phyloP scores from a whole-genome alignment of 1,284 basidiomycete species.

The Phenoliferia sp. region DNA sequence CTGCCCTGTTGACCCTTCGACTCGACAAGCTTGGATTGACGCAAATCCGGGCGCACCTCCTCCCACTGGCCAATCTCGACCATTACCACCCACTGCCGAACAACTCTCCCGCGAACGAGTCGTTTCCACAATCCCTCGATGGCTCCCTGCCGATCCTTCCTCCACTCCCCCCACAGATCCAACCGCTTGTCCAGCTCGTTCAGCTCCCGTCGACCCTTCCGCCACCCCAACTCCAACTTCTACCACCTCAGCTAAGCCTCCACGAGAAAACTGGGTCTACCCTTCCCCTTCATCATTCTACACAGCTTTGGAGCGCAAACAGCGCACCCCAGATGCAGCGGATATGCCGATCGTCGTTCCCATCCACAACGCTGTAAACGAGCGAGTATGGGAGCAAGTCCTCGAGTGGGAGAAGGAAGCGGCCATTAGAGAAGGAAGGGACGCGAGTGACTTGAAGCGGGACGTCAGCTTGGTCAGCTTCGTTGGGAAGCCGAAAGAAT shows the following conservation, averaged over 20 bases:
- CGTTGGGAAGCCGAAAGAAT: constrained; percentile 68
- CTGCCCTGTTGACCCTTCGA: constrained; percentile 42
- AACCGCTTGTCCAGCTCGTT: constrained; percentile 1
- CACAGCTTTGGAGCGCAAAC: constrained; percentile 88
- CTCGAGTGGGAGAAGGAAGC: constrained; percentile 76
- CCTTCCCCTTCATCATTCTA: constrained; percentile 98
- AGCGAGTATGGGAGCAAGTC: constrained; percentile 88
- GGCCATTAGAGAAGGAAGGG: constrained; percentile 55
- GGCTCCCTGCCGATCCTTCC: constrained; percentile 18
- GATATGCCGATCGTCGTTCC: constrained; percentile 97
- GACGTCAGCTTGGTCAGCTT: constrained; percentile 68
- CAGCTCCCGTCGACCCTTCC: constrained; percentile 19
- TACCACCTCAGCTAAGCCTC: constrained; percentile 15
- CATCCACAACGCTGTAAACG: constrained; percentile 99
- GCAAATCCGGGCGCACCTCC: constrained; percentile 33
- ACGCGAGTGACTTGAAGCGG: constrained; percentile 40
- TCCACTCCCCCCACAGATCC: constrained; percentile 11
- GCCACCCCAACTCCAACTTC: constrained; percentile 18
- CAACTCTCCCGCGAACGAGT: constrained; percentile 56
- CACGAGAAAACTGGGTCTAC: constrained; percentile 79
- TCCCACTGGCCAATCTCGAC: constrained; percentile 24
- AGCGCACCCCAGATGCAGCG: constrained; percentile 64
- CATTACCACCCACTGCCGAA: constrained; percentile 32
- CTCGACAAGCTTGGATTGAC: constrained; percentile 44
- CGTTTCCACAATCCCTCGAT: constrained; percentile 80